A percentile compares a stretch with the other conserved stretches of the same genome.
Evolutionary conservation across 768 basidiomycete genomes (phyloP).

Genomic region (Amanita jacksonii): DNA sequence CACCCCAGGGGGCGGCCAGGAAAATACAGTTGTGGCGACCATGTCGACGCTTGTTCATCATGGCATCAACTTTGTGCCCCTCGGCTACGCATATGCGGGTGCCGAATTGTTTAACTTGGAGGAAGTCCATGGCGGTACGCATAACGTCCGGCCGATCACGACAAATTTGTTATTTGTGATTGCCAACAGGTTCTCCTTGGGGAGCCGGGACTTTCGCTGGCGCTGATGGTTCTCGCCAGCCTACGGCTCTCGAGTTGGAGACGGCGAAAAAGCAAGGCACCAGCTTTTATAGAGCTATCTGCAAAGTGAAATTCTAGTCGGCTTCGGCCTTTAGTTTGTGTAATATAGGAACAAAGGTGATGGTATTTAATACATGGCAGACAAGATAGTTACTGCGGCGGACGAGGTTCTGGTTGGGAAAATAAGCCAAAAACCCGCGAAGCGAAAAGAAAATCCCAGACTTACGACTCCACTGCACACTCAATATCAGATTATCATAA

Average conservation of each 20-base stretch:
- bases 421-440: neutral
- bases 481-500: slow-evolving; percentile 84
- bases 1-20: slow-evolving; percentile 76
- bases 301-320: slow-evolving; percentile 23
- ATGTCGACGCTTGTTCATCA: slow-evolving; percentile 62
- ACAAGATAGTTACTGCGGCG: neutral
- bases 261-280: slow-evolving; percentile 44
- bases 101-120: slow-evolving; percentile 26
- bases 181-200: slow-evolving; percentile 54
- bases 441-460: slow-evolving; percentile 9
- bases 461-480: slow-evolving; percentile 56
- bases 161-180: neutral
- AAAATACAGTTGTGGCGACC: slow-evolving; percentile 39
- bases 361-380: neutral
- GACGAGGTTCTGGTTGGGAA: neutral
- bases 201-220: slow-evolving; percentile 61
- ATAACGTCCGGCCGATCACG: neutral
- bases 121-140: slow-evolving; percentile 53
- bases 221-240: slow-evolving; percentile 35
- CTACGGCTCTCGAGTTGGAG: slow-evolving; percentile 39
- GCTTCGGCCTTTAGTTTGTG: too few species aligned
- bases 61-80: slow-evolving; percentile 62
- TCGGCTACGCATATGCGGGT: slow-evolving; percentile 53
- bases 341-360: too few species aligned
- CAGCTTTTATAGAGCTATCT: slow-evolving; percentile 39